A percentile compares a stretch with the other conserved stretches of the same genome.
Evolutionary conservation across 2,329 filamentous ascomycete genomes (phyloP).

Genomic region (Trichoderma afroharzianum): DNA sequence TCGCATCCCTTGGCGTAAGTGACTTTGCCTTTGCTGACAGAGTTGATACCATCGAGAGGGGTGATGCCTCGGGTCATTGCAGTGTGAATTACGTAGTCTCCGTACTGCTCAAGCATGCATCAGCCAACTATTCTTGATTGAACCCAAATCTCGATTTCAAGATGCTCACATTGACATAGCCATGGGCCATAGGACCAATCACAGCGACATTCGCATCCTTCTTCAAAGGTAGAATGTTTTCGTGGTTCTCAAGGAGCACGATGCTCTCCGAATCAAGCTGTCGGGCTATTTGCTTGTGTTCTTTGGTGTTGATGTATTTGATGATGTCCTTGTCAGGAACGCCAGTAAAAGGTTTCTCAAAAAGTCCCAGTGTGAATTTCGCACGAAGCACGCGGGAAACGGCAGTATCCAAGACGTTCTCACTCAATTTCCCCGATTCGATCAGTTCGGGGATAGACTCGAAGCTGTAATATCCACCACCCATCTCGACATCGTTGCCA

Average conservation of each 20-base stretch:
- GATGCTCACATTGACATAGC: background rate
- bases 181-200: slow-evolving; percentile 3
- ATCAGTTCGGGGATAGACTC: background rate
- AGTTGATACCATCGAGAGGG: background rate
- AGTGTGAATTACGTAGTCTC: slow-evolving; percentile 11
- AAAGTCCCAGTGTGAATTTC: background rate
- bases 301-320: background rate
- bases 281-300: background rate
- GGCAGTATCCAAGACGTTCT: background rate
- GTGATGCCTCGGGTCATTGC: slow-evolving; percentile 8
- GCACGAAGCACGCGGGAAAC: background rate
- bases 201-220: background rate
- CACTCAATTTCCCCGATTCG: background rate
- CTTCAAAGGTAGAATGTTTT: background rate
- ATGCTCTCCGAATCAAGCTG: slow-evolving; percentile 3
- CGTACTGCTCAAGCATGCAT: background rate
- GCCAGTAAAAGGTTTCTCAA: background rate
- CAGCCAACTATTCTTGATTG: background rate
- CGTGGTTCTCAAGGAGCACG: slow-evolving; percentile 4
- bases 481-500: slow-evolving; percentile 7
- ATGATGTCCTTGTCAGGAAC: slow-evolving; percentile 1
- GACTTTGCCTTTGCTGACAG: slow-evolving; percentile 3
- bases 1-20: background rate
- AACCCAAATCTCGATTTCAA: background rate
- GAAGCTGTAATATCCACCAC: slow-evolving; percentile 4